Evolutionary conservation across 805 yeast genomes (phyloP), one percentile per base, ranked within the genome.

Genomic region (Nakazawaea peltata): DNA sequence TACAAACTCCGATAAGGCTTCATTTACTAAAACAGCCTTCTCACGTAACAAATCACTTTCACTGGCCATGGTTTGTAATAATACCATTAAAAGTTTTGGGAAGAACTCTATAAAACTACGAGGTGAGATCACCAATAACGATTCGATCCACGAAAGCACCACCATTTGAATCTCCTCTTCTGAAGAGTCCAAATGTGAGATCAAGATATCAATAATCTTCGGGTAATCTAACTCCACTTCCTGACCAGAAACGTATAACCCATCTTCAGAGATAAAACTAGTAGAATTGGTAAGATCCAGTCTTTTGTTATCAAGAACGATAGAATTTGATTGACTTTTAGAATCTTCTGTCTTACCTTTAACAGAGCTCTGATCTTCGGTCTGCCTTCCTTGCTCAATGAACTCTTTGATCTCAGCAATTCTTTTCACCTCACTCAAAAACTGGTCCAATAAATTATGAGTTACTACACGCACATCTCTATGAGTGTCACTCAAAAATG

Each of bases 381-480:
- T 33, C 30, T 21, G 32, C 33, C 34, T 26, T 50, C 42, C 39
- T 26, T 47, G 57, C 33, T 65, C 67, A 1, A 75, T 69, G 28
- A 69, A 61, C 30, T 64, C 57, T 50, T 77, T 80, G 25, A 90
- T 74, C 43, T 78, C 79, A 16, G 82, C 66, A n/a, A 88, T 73
- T 27, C 84, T 65, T 44, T 75, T 76, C 34, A 90, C 81, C 50
- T 92, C 97, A 44, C 77, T 81, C 22, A 92, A 61, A 40, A 92
- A 72, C 3, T 74, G 69, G 41, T 80, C 82, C 41, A 92, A 56
- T 25, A 88, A 72, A 30, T 81, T 77, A 40, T 81, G 84, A 0
- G 97, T 87, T 28, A 85, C 86, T 2, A 81, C 77, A 44, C 95
- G 67, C 3, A 92, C 94, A 54, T 90, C 97, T 36, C 79, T 76